Evolutionary conservation across 2,329 filamentous ascomycete genomes (phyloP), one percentile per base, ranked within the genome.

Genomic region (Fusarium aywerte): DNA sequence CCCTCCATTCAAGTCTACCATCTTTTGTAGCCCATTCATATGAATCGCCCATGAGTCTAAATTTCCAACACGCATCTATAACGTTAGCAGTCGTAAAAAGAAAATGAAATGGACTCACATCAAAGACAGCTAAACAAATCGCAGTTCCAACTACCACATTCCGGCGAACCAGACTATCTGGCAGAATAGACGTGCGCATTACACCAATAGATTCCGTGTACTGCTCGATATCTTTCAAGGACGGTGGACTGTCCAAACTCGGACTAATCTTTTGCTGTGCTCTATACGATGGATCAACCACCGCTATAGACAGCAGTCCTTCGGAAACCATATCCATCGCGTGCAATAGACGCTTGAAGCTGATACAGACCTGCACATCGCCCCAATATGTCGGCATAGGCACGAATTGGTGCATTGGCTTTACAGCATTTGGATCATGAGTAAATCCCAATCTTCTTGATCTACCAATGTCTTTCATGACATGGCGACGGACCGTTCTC

Each of bases 401-500:
- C 9, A n/a, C n/a, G 18, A 27, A 16, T n/a, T 59, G 21, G 6
- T 33, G 18, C 16, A 27, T 25, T 4, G 38, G 21, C 3, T 54
- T 27, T 9, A 12, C 3, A 5, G 11, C 21, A 1, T 10, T 25
- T 3, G 16, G 12, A 16, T 49, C 18, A 4, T 39, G 31, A 1
- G 25, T 25, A 5, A 15, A 10, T 2, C 51, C 21, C 15, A 35
- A 48, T 53, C 68, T 40, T 11, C 68, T 40, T 12, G 68, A 61
- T 12, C 21, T 58, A 0, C 67, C 69, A n/a, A 70, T 67, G 6
- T 64, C 47, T 38, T 48, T 57, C 69, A 71, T 70, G 10, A 71
- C 70, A 65, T 72, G 69, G 3, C 69, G 70, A 12, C 70, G 69
- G n/a, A 72, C 62, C n/a, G 54, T 61, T 0, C 56, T 65, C 21